Evolutionary conservation across 1,139 yeast species (phyloP).

Genomic region (Sugiyamaella japonica): DNA sequence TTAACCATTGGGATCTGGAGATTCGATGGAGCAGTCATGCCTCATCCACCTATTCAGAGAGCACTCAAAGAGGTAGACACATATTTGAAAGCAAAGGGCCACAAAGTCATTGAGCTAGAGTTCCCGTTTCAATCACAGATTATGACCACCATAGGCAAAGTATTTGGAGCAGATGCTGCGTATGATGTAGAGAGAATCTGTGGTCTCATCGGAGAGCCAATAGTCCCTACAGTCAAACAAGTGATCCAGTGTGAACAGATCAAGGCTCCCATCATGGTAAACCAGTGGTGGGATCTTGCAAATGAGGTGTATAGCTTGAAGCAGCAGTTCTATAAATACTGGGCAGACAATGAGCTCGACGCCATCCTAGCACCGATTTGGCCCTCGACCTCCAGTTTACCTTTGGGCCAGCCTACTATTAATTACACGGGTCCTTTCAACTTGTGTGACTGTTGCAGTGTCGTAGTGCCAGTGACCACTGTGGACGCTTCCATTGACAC

Average conservation of each 20-base stretch:
- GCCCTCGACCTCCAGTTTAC: constrained; percentile 1
- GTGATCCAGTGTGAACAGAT: background rate
- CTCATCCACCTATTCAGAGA: constrained; percentile 16
- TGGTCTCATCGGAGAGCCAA: background rate
- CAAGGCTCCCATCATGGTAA: background rate
- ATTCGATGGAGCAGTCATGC: constrained; percentile 21
- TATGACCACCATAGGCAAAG: background rate
- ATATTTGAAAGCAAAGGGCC: constrained; percentile 40
- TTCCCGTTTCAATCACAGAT: constrained; percentile 23
- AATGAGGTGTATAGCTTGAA: background rate
- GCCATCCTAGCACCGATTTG: background rate
- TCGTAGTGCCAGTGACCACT: constrained; percentile 58
- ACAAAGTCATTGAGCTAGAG: constrained; percentile 46
- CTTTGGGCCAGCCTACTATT: background rate
- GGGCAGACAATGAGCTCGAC: background rate
- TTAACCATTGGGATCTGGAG: constrained; percentile 21
- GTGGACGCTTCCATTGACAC: constrained; percentile 51
- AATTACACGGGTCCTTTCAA: constrained; percentile 59
- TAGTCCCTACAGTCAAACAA: background rate
- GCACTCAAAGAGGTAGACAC: constrained; percentile 8
- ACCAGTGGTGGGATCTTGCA: constrained; percentile 40
- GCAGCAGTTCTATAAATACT: background rate
- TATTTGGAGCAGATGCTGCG: constrained; percentile 2
- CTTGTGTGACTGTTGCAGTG: constrained; percentile 57
- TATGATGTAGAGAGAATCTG: background rate